Evolutionary conservation across 176 grass and related monocot genomes (phyloP).

Genomic region (Aechmea fasciata): DNA sequence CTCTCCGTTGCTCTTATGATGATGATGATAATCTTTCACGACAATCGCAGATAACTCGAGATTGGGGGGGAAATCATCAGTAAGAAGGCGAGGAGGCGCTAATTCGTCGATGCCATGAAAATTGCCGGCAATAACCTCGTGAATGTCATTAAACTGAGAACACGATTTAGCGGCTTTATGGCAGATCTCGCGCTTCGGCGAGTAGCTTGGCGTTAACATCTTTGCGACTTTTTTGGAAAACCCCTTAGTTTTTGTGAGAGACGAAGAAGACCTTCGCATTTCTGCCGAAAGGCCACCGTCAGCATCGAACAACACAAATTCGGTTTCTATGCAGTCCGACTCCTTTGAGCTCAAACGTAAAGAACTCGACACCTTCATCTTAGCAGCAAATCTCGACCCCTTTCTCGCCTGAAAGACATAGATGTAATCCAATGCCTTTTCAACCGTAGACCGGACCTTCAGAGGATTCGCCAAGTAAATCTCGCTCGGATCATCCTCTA

Average conservation of each 20-base stretch:
- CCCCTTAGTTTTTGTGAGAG: conserved; percentile 36
- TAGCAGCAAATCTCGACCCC: conserved; percentile 42
- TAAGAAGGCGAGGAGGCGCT: conserved; percentile 1
- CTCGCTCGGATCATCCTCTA: conserved; percentile 25
- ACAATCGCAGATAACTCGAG: conserved; percentile 65
- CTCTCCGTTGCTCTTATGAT: conserved; percentile 8
- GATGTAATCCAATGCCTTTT: conserved; percentile 42
- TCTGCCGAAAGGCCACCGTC: conserved; percentile 42
- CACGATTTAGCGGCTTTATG: conserved; percentile 30
- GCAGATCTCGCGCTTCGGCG: conserved; percentile 31
- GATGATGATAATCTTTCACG: conserved; percentile 26
- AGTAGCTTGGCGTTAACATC: conserved; percentile 49
- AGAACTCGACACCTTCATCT: conserved; percentile 65
- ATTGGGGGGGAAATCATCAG: conserved; percentile 33
- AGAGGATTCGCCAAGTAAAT: conserved; percentile 43
- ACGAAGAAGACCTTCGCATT: conserved; percentile 32
- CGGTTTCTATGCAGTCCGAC: conserved; percentile 35
- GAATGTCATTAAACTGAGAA: conserved; percentile 23
- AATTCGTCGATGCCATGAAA: conserved; percentile 26
- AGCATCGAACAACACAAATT: conserved; percentile 66
- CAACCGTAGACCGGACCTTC: conserved; percentile 20
- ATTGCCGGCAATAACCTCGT: conserved; percentile 18
- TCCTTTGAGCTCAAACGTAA: conserved; percentile 31
- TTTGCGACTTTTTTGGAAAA: conserved; percentile 49
- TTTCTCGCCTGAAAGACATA: conserved; percentile 47